Evolutionary conservation across 768 basidiomycete species (phyloP), one percentile per base, ranked within the genome.

Genomic region (Lactarius akahatsu): DNA sequence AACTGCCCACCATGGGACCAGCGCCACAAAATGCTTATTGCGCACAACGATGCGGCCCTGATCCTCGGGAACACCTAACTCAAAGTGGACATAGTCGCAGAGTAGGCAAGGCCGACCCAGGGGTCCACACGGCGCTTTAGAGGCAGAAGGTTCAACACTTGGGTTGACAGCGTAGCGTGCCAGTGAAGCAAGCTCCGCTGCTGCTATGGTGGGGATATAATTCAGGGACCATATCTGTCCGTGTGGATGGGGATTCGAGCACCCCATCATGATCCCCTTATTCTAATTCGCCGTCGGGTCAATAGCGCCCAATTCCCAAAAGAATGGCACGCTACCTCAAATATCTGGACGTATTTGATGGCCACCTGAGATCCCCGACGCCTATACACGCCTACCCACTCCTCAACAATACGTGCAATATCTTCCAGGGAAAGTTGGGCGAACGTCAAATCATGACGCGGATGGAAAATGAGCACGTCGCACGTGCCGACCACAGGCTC

Each of bases 1-100:
- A 38, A 85, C 85, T 8, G 94, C 95, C 95, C 95, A 97, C 89
- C 92, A 96, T 2, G 95, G 95, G 3, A 96, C 94, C 2, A 96
- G 73, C 0, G 89, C 92, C 3, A 91, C 81, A 85, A 92, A 97
- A 72, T 90, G 83, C 20, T 86, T 83, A 71, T 92, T 91, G 74
- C 82, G 78, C 40, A 87, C 74, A 2, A 96, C 87, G 47, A 94
- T 77, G 13, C 94, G 85, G 16, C 85, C 83, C 62, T 81, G 76
- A 30, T 78, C 73, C n/a, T 72, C 76, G 7, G 74, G 66, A 18
- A 80, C 71, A 28, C 73, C 74, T 9, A 85, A 74, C 75, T 96
- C 93, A 47, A 84, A 81, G 61, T 87, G 79, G 26, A 85, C 87
- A 71, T 96, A 95, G 65, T 93, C 91, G 72, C 90, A 91, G 20